Percentiles rank a stretch among this genome's conserved stretches.
Evolutionary conservation across 208 protist species (phyloP).

Genomic region (Leishmania arabica): DNA sequence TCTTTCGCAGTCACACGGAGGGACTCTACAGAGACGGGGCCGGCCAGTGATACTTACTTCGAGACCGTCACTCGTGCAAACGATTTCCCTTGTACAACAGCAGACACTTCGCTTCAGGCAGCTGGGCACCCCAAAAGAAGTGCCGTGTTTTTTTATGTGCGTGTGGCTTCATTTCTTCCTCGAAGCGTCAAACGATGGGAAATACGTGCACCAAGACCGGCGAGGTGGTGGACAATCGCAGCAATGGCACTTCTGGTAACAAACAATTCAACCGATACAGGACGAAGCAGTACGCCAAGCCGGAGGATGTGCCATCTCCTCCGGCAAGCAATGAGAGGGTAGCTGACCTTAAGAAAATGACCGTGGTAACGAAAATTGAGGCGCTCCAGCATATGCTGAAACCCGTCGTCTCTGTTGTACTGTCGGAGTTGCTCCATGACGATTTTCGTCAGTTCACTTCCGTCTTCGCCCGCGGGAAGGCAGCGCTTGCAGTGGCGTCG

Average conservation of each 20-base stretch:
- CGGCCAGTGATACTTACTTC: not conserved
- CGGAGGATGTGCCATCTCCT: not conserved
- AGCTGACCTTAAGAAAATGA: not conserved
- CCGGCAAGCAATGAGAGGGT: not conserved
- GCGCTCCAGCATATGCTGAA: constrained; percentile 58
- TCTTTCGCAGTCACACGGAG: not conserved
- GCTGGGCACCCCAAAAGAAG: not conserved
- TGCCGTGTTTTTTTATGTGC: constrained; percentile 2
- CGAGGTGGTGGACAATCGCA: constrained; percentile 30
- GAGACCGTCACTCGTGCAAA: not conserved
- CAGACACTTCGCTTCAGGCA: not conserved
- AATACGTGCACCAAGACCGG: constrained; percentile 39
- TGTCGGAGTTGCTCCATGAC: constrained; percentile 29
- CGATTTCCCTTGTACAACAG: not conserved
- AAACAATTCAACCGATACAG: not conserved
- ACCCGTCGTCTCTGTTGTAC: constrained; percentile 43
- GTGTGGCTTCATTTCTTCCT: constrained; percentile 2
- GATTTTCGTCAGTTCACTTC: constrained; percentile 61
- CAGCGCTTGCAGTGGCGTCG: constrained; percentile 54
- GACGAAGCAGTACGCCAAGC: not conserved
- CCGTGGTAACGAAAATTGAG: constrained; percentile 44
- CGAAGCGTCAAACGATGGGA: constrained; percentile 30
- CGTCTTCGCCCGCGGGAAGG: constrained; percentile 36
- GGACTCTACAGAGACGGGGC: not conserved
- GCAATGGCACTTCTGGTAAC: not conserved